Base-by-base conservation (phyloP, 768 basidiomycete genomes). In the Mycena pura region DNA sequence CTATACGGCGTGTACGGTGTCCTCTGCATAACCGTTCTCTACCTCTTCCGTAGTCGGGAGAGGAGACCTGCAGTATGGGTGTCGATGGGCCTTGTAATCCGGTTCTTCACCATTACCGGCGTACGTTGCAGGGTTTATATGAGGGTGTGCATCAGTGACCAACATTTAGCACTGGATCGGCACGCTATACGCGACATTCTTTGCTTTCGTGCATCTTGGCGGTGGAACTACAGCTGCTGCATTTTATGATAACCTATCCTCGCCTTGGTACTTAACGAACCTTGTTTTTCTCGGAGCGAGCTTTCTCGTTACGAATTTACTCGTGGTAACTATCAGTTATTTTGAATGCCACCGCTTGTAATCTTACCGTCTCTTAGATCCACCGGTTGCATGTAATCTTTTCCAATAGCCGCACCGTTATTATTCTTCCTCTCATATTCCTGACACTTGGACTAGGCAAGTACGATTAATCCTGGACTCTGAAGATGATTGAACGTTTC, bases 301-400 rank as follows among this genome's bases (percentile, higher is more conserved):
- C 5, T 21, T 21, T 22, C 15, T 55, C 19, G 28, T 57, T 11
- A 36, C 55, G 3, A 40, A 57, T 29, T 3, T 57, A 4, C 55
- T 57, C 22, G 55, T 57, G 55, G 55, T 57, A 43, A 57, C 29
- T n/a, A 11, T 14, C 32, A n/a, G n/a, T 3, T 3, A 19, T 22
- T 19, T 41, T 3, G 17, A n/a, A n/a, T n/a, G n/a, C n/a, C n/a
- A n/a, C n/a, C n/a, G n/a, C 6, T 17, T 13, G n/a, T 24, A 3
- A 14, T 9, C 2, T 19, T 55, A n/a, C 28, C 31, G 22, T 53
- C 13, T 39, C n/a, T n/a, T 24, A 47, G 55, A 47, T 57, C 39
- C 31, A 57, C 28, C 44, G 55, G 39, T 32, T 57, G 6, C 47
- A 57, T 47, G 55, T 57, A 32, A 47, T 57, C 17, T 47, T 19